Base-by-base conservation (phyloP, 495 filamentous ascomycete genomes). In the Filosporella fistucella region DNA sequence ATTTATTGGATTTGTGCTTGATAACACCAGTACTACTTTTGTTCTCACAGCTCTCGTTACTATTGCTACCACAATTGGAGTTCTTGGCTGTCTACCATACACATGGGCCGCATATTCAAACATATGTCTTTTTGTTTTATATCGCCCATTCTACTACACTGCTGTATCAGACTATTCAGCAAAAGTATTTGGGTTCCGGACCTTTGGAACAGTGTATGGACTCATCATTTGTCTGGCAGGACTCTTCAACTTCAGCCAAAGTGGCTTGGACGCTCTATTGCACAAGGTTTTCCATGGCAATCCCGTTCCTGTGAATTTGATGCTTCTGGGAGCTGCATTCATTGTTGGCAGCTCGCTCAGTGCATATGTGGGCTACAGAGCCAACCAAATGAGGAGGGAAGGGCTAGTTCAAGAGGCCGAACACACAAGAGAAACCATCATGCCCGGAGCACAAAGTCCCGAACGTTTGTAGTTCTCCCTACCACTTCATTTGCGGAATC, bases 161-260 rank as follows among this genome's bases (percentile, higher is more conserved):
- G 74, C 85, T 3, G 82, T 88, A 42, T 82, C 78, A 8, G 93
- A 98, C 68, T 96, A 95, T 63, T 71, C 81, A 34, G 91, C 89
- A 24, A 96, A 96, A 66, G 91, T 98, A 25, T 98, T 98, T 63
- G 91, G 93, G 7, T 96, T 95, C 67, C 81, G 80, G 50, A 96
- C 91, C 0, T 97, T 96, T 54, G 91, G 91, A 21, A 96, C 86
- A 46, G 88, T 98, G 21, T 96, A 97, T 62, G 93, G 93, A n/a
- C 74, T 90, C 7, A 83, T 96, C 45, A 96, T 96, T 49, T 96
- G 89, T 59, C 61, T 93, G 3, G 82, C 90, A 1, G 93, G 93
- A 5, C 56, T 98, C 10, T 74, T 91, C 40, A 96, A 95, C 63
- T 91, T 98, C 56, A 78, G 75, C 14, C 91, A 97, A 69, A 81